Conservation (phyloP, 352 stramenopile genomes). For the Blastocystis hominis region DNA sequence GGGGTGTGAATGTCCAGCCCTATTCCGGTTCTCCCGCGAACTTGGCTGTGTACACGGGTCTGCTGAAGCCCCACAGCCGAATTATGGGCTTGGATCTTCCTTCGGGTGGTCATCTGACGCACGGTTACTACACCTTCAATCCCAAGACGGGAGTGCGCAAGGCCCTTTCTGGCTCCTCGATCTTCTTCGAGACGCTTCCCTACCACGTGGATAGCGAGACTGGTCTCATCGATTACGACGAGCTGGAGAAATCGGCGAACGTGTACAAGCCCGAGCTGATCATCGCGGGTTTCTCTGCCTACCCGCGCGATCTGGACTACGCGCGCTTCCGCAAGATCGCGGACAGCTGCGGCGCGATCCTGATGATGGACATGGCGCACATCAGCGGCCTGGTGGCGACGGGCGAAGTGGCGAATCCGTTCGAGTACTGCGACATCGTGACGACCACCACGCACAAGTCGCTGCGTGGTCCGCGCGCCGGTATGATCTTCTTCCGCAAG, state of each 20-base stretch:
- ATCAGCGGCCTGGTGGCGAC: constrained; percentile 89
- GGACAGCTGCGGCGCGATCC: constrained; percentile 81
- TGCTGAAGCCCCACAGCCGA: constrained; percentile 89
- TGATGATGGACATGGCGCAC: constrained; percentile 97
- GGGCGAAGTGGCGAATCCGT: constrained; percentile 71
- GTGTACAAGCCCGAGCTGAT: constrained; percentile 91
- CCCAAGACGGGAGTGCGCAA: constrained; percentile 66
- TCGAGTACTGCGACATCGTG: constrained; percentile 96
- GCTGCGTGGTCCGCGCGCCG: too few relatives aligned
- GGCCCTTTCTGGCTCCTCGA: constrained; percentile 65
- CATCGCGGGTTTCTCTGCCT: constrained; percentile 92
- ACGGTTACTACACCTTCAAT: constrained; percentile 90
- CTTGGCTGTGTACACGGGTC: constrained; percentile 94
- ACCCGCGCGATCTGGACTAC: constrained; percentile 91
- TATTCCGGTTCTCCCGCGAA: constrained; percentile 85
- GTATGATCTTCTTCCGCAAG: too few relatives aligned
- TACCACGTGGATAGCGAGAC: constrained; percentile 90
- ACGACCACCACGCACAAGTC: too few relatives aligned
- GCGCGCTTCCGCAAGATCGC: constrained; percentile 91
- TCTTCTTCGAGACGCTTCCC: constrained; percentile 94
- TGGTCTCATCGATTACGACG: constrained; percentile 95
- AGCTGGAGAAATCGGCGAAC: constrained; percentile 83
- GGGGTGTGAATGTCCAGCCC: constrained; percentile 96
- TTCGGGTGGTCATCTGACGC: constrained; percentile 91
- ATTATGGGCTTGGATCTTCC: constrained; percentile 98